Evolutionary conservation across 306 rosid genomes (phyloP), one percentile per base, ranked within the genome.

Genomic region (Sesbania bispinosa): DNA sequence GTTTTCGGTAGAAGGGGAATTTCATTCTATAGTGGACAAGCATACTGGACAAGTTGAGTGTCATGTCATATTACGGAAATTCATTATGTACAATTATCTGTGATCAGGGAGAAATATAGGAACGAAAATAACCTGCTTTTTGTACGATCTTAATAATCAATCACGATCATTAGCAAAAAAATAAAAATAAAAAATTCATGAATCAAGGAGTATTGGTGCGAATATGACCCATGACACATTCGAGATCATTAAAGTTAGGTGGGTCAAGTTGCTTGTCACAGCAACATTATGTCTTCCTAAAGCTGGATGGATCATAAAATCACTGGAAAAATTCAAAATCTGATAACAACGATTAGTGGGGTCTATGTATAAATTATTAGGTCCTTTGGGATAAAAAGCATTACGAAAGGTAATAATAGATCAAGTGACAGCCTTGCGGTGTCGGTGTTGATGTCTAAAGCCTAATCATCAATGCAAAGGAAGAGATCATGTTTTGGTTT

Each of bases 371-470:
- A 59, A 85, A 87, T 87, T 46, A 88, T 84, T 58, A 42, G 73
- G 69, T 79, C 79, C 79, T 84, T 79, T 75, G 42, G 3, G 80
- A 64, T 66, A 77, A 80, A 86, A 70, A 67, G 77, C 76, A 61
- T 79, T 39, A 59, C 41, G 52, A 69, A 81, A 87, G 62, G 55
- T 52, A 67, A 83, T 42, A 77, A 61, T 65, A 70, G 70, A 77
- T 72, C 62, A 23, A 77, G 53, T 46, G 83, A 85, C 88, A 85
- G 84, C 70, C 80, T 77, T 77, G 83, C 86, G 67, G 63, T 67
- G 80, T 59, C 84, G 83, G 77, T 76, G 82, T 80, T 57, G 73
- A 74, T 77, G 83, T 76, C 67, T 29, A 57, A 72, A 79, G 43
- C 60, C 64, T 46, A 78, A 79, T 81, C 77, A 76, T 76, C 82